Percentiles rank a stretch among this genome's conserved stretches.
These are phyloP conservation scores for Tetracentron sinense DNA, from an alignment of 164 flowering plant species.

Conservation along the genomic window DNA sequence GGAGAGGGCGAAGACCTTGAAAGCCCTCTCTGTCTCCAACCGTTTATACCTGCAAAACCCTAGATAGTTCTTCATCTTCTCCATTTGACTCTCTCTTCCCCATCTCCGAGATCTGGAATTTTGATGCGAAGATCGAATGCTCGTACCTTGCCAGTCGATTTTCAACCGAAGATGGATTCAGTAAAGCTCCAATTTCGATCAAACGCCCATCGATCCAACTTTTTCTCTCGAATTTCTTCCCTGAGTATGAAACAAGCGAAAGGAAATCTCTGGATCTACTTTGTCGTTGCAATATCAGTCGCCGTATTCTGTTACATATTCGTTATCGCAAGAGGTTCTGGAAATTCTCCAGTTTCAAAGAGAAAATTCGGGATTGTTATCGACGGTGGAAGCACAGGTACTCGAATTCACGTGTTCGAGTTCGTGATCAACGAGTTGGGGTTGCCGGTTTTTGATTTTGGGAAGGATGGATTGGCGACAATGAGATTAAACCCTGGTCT, in stretches of 20 bases:
- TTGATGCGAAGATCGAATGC: conserved; percentile 79
- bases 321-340: conserved; percentile 4
- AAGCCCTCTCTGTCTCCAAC: conserved; percentile 18
- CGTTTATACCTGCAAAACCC: neutral
- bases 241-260: conserved; percentile 18
- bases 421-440: conserved; percentile 29
- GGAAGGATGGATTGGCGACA: conserved; percentile 35
- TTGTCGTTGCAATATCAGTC: conserved; percentile 15
- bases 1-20: conserved; percentile 12
- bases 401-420: conserved; percentile 71
- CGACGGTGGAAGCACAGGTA: conserved; percentile 95
- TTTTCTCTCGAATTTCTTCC: conserved; percentile 20
- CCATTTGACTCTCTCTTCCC: neutral
- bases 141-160: conserved; percentile 17
- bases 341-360: neutral
- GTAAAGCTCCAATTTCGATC: conserved; percentile 50
- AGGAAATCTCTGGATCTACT: conserved; percentile 17
- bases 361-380: conserved; percentile 53
- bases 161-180: conserved; percentile 42
- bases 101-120: neutral
- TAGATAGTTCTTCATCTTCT: neutral
- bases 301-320: conserved; percentile 26
- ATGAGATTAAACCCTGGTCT: conserved; percentile 80
- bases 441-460: conserved; percentile 39
- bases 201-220: conserved; percentile 23